Percentiles rank a stretch among this genome's conserved stretches.
Conservation (phyloP, 225 moss, liverwort and hornwort species). For the Climacium dendroides region DNA sequence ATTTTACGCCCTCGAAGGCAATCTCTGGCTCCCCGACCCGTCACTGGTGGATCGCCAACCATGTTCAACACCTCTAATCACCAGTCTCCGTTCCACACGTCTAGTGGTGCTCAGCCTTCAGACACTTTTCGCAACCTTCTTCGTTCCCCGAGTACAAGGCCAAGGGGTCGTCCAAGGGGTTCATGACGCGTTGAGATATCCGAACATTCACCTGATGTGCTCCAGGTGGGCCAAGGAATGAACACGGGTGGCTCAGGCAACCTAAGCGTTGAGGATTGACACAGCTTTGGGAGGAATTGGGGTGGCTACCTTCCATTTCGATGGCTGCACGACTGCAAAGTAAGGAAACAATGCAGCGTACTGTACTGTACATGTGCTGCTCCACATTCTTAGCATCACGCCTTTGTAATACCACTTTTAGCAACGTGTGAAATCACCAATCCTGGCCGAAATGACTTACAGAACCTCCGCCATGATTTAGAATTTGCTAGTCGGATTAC, state of each 20-base stretch:
- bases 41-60: conserved; percentile 22
- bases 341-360: background rate
- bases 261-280: background rate
- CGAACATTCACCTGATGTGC: background rate
- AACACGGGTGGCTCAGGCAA: background rate
- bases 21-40: conserved; percentile 9
- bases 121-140: conserved; percentile 34
- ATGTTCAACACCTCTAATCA: conserved; percentile 19
- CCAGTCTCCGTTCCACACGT: conserved; percentile 17
- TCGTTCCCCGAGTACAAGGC: conserved; percentile 12
- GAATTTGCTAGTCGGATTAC: background rate
- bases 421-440: background rate
- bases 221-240: background rate
- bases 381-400: too few relatives aligned
- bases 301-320: background rate
- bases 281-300: background rate
- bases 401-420: background rate
- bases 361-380: background rate
- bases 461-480: background rate
- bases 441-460: background rate
- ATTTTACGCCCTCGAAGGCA: conserved; percentile 11
- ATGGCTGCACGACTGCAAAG: background rate
- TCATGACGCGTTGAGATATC: background rate
- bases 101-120: conserved; percentile 21
- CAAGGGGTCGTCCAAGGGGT: conserved; percentile 1